These are phyloP conservation scores for Rhododendron simsii DNA, from an alignment of 148 eudicot genomes.

Conservation along the genomic window DNA sequence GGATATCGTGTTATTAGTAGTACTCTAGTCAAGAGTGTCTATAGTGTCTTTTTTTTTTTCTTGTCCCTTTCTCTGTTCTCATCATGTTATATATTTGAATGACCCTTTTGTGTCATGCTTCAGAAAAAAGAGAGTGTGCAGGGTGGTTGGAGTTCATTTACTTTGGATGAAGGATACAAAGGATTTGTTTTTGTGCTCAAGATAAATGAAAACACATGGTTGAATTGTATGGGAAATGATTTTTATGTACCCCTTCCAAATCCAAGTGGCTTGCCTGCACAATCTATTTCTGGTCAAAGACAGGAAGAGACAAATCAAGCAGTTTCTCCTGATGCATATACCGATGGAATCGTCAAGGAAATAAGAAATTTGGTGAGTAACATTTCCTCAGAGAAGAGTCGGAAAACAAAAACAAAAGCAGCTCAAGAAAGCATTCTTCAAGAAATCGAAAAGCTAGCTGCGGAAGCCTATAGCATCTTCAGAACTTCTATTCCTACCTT, in stretches of 20 bases:
- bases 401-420: conserved; percentile 64
- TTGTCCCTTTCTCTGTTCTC: not conserved
- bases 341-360: conserved; percentile 70
- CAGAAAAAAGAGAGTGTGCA: conserved; percentile 60
- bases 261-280: conserved; percentile 18
- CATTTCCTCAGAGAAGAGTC: conserved; percentile 61
- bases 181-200: conserved; percentile 83
- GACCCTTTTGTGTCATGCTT: conserved; percentile 9
- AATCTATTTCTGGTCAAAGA: conserved; percentile 11
- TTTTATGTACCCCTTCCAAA: conserved; percentile 61
- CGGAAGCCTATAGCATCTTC: conserved; percentile 90
- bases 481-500: conserved; percentile 57
- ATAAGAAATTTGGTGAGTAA: conserved; percentile 65
- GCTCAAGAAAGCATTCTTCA: conserved; percentile 83
- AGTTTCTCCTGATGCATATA: conserved; percentile 35
- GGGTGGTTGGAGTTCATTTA: conserved; percentile 56
- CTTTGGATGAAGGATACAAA: conserved; percentile 38
- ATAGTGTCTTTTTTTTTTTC: not conserved
- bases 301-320: conserved; percentile 33
- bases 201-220: conserved; percentile 66
- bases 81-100: not conserved
- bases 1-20: not conserved
- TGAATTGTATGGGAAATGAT: conserved; percentile 73
- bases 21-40: not conserved
- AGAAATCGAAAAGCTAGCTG: conserved; percentile 97